A percentile compares a stretch with the other conserved stretches of the same genome.
Evolutionary conservation across 371 early-diverging fungal genomes (phyloP).

Genomic region (Saksenaea oblongispora): DNA sequence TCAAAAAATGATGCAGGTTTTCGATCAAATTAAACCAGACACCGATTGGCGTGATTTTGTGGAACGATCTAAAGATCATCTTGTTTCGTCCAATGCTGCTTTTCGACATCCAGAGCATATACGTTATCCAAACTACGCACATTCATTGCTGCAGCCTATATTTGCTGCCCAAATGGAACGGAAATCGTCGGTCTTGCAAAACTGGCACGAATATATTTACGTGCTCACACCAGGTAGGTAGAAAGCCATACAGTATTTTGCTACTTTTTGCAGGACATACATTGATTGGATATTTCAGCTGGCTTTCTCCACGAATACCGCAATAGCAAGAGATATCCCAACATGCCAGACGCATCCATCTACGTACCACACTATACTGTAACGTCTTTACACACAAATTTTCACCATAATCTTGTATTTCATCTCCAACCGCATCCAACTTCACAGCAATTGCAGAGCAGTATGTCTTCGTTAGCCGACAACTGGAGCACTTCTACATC

Average conservation of each 20-base stretch:
- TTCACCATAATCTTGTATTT: slow-evolving; percentile 43
- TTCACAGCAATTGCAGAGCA: background rate
- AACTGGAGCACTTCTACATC: background rate
- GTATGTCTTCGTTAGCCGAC: background rate
- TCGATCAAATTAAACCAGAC: slow-evolving; percentile 21
- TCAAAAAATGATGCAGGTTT: slow-evolving; percentile 16
- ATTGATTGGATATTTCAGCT: slow-evolving; percentile 10
- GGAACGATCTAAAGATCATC: slow-evolving; percentile 23
- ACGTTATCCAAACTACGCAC: slow-evolving; percentile 39
- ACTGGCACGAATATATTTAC: slow-evolving; percentile 47
- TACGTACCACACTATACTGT: slow-evolving; percentile 47
- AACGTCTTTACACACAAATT: slow-evolving; percentile 33
- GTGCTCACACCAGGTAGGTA: slow-evolving; percentile 36
- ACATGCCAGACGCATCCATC: slow-evolving; percentile 23
- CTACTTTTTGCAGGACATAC: background rate
- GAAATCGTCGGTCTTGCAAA: slow-evolving; percentile 27
- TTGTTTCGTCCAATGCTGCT: slow-evolving; percentile 36
- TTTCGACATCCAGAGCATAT: slow-evolving; percentile 40
- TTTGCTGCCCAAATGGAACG: slow-evolving; percentile 49
- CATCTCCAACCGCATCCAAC: slow-evolving; percentile 34
- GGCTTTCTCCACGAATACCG: slow-evolving; percentile 48
- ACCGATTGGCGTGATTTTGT: slow-evolving; percentile 36
- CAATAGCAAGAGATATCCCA: slow-evolving; percentile 26
- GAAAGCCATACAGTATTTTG: background rate
- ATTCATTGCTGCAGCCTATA: slow-evolving; percentile 38